Evolutionary conservation across 2,329 filamentous ascomycete genomes (phyloP).

Genomic region (Cladophialophora yegresii): DNA sequence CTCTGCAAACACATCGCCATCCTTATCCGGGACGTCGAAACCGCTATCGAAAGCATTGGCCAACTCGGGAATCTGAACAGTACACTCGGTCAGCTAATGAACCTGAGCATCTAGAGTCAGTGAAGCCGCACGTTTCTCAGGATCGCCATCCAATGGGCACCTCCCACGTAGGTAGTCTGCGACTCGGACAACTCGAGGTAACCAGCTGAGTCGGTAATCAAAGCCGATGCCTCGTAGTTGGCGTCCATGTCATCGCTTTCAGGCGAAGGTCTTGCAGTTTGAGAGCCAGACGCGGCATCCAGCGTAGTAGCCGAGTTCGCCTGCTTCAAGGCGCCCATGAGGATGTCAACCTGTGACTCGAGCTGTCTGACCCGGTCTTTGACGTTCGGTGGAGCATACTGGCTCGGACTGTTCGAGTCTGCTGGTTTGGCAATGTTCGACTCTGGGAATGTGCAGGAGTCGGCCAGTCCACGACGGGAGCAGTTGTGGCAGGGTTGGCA

Average conservation of each 20-base stretch:
- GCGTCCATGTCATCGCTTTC: neutral
- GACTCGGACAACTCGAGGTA: slow-evolving; percentile 47
- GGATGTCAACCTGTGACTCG: slow-evolving; percentile 28
- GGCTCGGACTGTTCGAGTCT: neutral
- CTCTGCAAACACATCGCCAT: neutral
- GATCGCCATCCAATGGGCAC: slow-evolving; percentile 16
- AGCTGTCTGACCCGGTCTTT: slow-evolving; percentile 30
- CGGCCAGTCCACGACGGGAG: slow-evolving; percentile 74
- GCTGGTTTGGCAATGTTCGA: neutral
- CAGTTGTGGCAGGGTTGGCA: slow-evolving; percentile 44
- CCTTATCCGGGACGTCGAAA: neutral
- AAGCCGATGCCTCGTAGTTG: neutral
- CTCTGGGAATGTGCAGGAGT: slow-evolving; percentile 77
- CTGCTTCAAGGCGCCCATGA: slow-evolving; percentile 22
- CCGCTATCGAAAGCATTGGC: slow-evolving; percentile 2
- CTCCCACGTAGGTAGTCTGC: slow-evolving; percentile 39
- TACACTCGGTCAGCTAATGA: neutral
- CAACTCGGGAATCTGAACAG: slow-evolving; percentile 19
- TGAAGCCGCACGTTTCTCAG: slow-evolving; percentile 4
- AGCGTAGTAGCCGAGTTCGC: neutral
- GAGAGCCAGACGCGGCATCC: neutral
- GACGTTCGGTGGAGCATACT: slow-evolving; percentile 9
- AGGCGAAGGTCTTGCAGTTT: neutral
- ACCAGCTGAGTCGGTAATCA: neutral
- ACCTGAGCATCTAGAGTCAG: neutral